Evolutionary conservation across 768 basidiomycete genomes (phyloP).

Genomic region (Collybia sordida): DNA sequence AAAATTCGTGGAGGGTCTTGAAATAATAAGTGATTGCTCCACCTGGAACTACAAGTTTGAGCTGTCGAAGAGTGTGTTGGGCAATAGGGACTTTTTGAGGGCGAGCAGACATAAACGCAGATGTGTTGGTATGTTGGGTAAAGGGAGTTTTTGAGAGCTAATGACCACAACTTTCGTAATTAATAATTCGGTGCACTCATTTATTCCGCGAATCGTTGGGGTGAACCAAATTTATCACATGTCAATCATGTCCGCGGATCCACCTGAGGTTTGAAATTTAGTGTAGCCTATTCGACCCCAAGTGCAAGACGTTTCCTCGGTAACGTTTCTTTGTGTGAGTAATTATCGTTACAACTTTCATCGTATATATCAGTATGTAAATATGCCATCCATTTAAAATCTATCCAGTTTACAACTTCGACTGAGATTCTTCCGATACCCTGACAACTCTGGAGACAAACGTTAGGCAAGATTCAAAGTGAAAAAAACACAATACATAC

Average conservation of each 20-base stretch:
- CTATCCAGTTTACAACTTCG: constrained; percentile 29
- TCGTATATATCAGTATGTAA: background rate
- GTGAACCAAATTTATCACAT: constrained; percentile 8
- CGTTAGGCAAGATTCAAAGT: constrained; percentile 5
- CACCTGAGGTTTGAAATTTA: background rate
- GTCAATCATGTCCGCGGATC: background rate
- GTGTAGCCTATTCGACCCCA: background rate
- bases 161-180: too few species aligned
- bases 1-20: constrained; percentile 52
- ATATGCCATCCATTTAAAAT: background rate
- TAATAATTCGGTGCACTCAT: too few species aligned
- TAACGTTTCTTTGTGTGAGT: too few species aligned
- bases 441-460: constrained; percentile 49
- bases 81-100: constrained; percentile 4
- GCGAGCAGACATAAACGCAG: constrained; percentile 16
- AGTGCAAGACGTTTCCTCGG: background rate
- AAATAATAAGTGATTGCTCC: constrained; percentile 61
- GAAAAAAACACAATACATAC: constrained; percentile 26
- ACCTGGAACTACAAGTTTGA: constrained; percentile 79
- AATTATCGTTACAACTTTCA: background rate
- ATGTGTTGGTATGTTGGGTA: background rate
- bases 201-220: too few species aligned
- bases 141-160: too few species aligned
- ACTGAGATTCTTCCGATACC: constrained; percentile 44
- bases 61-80: constrained; percentile 60